These are phyloP conservation scores for Galeopsis tetrahit DNA, from an alignment of 257 asterid genomes.

Conservation along the genomic window DNA sequence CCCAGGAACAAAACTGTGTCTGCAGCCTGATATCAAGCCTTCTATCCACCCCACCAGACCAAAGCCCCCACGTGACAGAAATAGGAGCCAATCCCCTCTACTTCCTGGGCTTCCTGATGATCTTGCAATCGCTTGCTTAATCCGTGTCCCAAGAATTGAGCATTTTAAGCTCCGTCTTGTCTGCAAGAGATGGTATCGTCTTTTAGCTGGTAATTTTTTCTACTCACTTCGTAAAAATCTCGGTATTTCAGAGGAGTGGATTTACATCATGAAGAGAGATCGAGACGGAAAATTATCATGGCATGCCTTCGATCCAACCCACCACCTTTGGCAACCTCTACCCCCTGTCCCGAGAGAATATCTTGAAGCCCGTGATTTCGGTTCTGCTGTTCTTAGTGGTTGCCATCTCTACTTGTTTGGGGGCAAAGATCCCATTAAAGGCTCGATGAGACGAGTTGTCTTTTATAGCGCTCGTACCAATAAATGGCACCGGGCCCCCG, in stretches of 20 bases:
- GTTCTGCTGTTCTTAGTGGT: constrained; percentile 50
- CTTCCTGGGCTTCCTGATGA: constrained; percentile 55
- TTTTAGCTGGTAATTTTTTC: constrained; percentile 47
- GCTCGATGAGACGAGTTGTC: constrained; percentile 53
- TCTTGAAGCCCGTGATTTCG: constrained; percentile 43
- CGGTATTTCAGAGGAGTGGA: constrained; percentile 51
- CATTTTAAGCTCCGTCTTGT: constrained; percentile 50
- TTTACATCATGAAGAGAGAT: constrained; percentile 49
- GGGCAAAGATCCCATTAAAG: constrained; percentile 51
- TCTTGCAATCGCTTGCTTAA: constrained; percentile 55
- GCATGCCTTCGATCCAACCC: constrained; percentile 51
- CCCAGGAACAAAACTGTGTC: constrained; percentile 49
- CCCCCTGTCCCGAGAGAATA: constrained; percentile 56
- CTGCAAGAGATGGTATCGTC: constrained; percentile 52
- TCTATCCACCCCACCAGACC: constrained; percentile 48
- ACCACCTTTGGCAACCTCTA: constrained; percentile 49
- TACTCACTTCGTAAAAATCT: constrained; percentile 46
- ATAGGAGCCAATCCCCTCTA: constrained; percentile 43
- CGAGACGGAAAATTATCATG: constrained; percentile 44
- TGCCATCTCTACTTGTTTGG: constrained; percentile 52
- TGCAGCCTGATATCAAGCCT: constrained; percentile 47
- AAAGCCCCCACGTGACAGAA: constrained; percentile 46
- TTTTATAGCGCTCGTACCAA: constrained; percentile 49
- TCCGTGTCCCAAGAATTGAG: constrained; percentile 51
- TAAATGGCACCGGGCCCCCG: constrained; percentile 54